Conservation (phyloP, 1,284 basidiomycete species). For the Boletus coffeatus region DNA sequence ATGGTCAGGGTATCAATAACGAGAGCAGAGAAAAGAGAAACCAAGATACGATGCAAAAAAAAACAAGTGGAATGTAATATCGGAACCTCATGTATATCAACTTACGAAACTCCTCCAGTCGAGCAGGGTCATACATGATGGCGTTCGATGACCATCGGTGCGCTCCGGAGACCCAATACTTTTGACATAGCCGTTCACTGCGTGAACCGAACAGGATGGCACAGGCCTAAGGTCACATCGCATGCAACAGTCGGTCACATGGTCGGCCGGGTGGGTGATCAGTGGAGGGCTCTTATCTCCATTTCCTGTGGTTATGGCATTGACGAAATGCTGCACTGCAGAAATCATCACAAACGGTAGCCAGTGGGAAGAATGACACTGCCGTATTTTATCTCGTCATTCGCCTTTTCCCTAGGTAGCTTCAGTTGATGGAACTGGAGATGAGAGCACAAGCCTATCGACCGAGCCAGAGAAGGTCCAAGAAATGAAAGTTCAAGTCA, state of each 20-base stretch:
- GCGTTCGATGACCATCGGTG: no score
- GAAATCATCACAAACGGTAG: neutral
- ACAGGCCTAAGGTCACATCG: neutral
- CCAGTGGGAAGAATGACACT: neutral
- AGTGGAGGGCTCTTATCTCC: neutral
- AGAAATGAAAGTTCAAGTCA: no score
- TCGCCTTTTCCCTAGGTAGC: no score
- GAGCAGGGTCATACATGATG: no score
- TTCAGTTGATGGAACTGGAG: no score
- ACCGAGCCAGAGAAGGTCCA: no score
- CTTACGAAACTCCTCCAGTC: neutral
- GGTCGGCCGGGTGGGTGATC: neutral
- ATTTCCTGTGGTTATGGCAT: neutral
- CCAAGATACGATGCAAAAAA: neutral
- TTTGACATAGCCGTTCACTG: neutral
- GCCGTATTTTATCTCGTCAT: no score
- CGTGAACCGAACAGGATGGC: neutral
- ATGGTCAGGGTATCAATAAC: neutral
- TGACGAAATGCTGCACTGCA: neutral
- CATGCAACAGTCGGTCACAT: no score
- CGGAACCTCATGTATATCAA: neutral
- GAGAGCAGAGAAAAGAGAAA: neutral
- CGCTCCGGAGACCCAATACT: neutral
- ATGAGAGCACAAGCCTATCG: no score
- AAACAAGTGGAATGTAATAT: neutral